Conservation (phyloP, 805 yeast genomes). For the Wickerhamiella azymoides region DNA sequence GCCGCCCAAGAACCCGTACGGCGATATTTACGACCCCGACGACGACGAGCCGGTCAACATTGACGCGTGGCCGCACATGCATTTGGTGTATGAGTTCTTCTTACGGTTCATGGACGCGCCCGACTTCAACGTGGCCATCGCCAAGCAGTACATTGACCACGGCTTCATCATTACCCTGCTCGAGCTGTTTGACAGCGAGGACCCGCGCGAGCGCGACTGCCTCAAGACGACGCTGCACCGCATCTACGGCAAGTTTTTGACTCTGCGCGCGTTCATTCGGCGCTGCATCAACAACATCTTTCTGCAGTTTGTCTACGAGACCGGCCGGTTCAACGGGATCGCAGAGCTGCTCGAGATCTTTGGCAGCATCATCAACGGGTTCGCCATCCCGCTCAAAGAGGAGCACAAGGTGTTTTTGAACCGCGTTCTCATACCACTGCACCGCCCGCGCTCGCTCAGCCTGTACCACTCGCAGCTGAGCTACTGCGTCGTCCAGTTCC, state of each 20-base stretch:
- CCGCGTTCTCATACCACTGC: conserved; percentile 79
- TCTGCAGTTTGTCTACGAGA: conserved; percentile 84
- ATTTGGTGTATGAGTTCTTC: conserved; percentile 86
- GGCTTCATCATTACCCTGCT: conserved; percentile 66
- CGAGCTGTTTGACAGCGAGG: conserved; percentile 91
- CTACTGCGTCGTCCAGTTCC: conserved; percentile 89
- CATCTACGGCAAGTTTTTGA: conserved; percentile 87
- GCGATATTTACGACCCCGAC: conserved; percentile 93
- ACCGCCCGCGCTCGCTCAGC: conserved; percentile 77
- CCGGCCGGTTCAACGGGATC: conserved; percentile 89
- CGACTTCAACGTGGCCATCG: conserved; percentile 83
- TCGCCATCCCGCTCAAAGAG: conserved; percentile 92
- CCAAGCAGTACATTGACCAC: conserved; percentile 89
- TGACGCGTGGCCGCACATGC: conserved; percentile 98
- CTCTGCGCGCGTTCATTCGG: conserved; percentile 79
- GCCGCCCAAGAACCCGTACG: conserved; percentile 94
- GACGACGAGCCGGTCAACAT: conserved; percentile 97
- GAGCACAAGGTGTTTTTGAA: conserved; percentile 87
- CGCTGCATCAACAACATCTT: conserved; percentile 86
- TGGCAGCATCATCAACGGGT: conserved; percentile 94
- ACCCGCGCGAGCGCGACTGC: conserved; percentile 90
- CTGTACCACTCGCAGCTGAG: conserved; percentile 94
- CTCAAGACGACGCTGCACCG: conserved; percentile 90
- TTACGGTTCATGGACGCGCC: conserved; percentile 85
- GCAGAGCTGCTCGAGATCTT: conserved; percentile 89